A percentile compares a stretch with the other conserved stretches of the same genome.
phyloP scores from a whole-genome alignment of 805 yeast genomes.

The Metschnikowia shivogae region DNA sequence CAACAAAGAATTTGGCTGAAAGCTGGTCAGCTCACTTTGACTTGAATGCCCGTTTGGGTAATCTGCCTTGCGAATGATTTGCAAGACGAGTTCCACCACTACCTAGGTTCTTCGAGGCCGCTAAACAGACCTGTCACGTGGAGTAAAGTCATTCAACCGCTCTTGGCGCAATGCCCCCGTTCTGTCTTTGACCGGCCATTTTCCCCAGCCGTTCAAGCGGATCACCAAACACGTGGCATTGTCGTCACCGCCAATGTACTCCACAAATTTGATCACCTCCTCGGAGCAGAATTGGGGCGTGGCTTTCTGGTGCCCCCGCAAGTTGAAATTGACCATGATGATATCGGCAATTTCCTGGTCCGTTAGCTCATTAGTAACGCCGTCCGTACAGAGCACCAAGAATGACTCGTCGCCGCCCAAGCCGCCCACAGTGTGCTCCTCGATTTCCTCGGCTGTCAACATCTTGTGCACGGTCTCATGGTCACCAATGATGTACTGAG shows the following conservation, averaged over 20 bases:
- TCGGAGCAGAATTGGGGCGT: slow-evolving; percentile 83
- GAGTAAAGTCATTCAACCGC: slow-evolving; percentile 47
- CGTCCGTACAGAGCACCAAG: slow-evolving; percentile 79
- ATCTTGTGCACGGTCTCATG: slow-evolving; percentile 26
- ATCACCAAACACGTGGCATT: slow-evolving; percentile 90
- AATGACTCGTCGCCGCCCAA: slow-evolving; percentile 87
- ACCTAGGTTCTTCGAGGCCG: not conserved
- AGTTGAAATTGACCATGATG: slow-evolving; percentile 61
- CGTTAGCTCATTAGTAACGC: slow-evolving; percentile 71
- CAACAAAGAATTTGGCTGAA: no score
- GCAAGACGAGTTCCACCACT: not conserved
- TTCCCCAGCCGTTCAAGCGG: slow-evolving; percentile 86
- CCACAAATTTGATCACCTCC: slow-evolving; percentile 79
- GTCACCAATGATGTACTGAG: slow-evolving; percentile 65
- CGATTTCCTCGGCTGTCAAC: slow-evolving; percentile 37
- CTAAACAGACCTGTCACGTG: slow-evolving; percentile 20
- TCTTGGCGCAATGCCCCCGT: slow-evolving; percentile 81
- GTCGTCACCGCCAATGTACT: slow-evolving; percentile 87
- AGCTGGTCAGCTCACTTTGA: not conserved
- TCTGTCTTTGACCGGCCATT: slow-evolving; percentile 81
- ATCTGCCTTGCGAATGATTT: no score
- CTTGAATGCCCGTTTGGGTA: no score
- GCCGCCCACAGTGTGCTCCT: slow-evolving; percentile 33
- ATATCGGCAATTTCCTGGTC: slow-evolving; percentile 93
- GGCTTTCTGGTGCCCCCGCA: slow-evolving; percentile 63